Conservation (phyloP, 805 yeast genomes). For the Diddensiella transvaalensis region DNA sequence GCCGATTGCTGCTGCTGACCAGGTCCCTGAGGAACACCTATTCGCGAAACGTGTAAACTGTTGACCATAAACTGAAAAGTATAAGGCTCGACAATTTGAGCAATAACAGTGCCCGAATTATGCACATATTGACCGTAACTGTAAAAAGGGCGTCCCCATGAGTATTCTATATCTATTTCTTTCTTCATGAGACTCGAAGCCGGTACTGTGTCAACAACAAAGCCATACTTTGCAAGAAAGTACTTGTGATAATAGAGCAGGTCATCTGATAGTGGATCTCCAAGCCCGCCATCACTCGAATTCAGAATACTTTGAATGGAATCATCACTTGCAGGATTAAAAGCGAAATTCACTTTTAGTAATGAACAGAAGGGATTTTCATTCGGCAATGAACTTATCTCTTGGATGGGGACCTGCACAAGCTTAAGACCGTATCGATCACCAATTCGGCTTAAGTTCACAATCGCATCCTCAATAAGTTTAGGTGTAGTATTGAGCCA, state of each 20-base stretch:
- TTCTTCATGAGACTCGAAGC: slow-evolving; percentile 48
- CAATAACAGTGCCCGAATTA: slow-evolving; percentile 81
- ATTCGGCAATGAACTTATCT: slow-evolving; percentile 69
- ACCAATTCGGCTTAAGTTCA: slow-evolving; percentile 75
- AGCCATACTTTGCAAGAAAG: slow-evolving; percentile 65
- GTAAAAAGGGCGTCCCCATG: slow-evolving; percentile 88
- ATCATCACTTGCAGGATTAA: slow-evolving; percentile 41
- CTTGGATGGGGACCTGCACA: slow-evolving; percentile 91
- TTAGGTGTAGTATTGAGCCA: slow-evolving; percentile 92
- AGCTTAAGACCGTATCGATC: slow-evolving; percentile 77
- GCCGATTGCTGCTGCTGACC: slow-evolving; percentile 6
- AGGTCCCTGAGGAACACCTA: slow-evolving; percentile 41
- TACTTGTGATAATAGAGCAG: slow-evolving; percentile 68
- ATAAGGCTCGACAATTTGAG: slow-evolving; percentile 78
- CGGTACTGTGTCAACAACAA: slow-evolving; percentile 77
- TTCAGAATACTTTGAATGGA: neutral
- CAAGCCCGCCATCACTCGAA: neutral
- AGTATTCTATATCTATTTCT: slow-evolving; percentile 66
- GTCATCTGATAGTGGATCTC: slow-evolving; percentile 34
- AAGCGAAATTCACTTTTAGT: slow-evolving; percentile 59
- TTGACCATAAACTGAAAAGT: slow-evolving; percentile 82
- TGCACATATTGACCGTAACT: slow-evolving; percentile 88
- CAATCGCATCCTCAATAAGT: slow-evolving; percentile 72
- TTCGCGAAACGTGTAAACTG: slow-evolving; percentile 73
- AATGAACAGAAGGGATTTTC: slow-evolving; percentile 87